Evolutionary conservation across 495 filamentous ascomycete genomes (phyloP), one percentile per base, ranked within the genome.

Genomic region (Penicillium coprophilum): DNA sequence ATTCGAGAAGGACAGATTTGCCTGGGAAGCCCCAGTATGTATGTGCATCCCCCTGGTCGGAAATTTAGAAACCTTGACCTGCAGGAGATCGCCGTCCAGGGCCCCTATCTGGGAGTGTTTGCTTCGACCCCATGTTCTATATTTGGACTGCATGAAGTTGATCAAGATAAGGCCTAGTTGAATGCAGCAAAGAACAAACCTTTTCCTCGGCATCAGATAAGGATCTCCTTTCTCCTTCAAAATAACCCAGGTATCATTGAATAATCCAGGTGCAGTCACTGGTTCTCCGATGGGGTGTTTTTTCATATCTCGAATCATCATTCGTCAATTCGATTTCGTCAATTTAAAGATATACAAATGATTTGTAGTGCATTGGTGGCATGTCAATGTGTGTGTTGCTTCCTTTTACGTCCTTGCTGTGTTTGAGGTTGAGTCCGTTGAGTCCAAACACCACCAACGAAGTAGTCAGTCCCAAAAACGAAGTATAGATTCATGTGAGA

Each of bases 1-100:
- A 64, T 70, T 66, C 56, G 61, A 64, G 58, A 62, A 60, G 48
- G 53, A 50, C 48, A 46, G 52, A 44, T 55, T 20, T 49, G 20
- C 43, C 19, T 21, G 28, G 50, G 17, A 20, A 56, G 31, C 31
- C 31, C 21, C 23, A 31, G 20, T 28, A 20, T 17, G 21, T 5
- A 21, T 39, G 21, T 4, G 17, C 2, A 27, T 6, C 24, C 31
- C 13, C 41, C 4, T 45, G 41, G 13, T 56, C 30, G 43, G 51
- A 45, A 56, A 15, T 17, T 54, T 38, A 44, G 28, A 46, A 56
- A 40, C 32, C 49, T 46, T 21, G 47, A 56, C 31, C 53, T 62
- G 63, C 56, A 64, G 31, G 36, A 48, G 61, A 60, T 65, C 57
- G 27, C 50, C 60, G 30, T 32, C 40, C 30, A 50, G n/a, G 24